phyloP scores from a whole-genome alignment of 352 stramenopile species.

The Globisporangium spiculum region DNA sequence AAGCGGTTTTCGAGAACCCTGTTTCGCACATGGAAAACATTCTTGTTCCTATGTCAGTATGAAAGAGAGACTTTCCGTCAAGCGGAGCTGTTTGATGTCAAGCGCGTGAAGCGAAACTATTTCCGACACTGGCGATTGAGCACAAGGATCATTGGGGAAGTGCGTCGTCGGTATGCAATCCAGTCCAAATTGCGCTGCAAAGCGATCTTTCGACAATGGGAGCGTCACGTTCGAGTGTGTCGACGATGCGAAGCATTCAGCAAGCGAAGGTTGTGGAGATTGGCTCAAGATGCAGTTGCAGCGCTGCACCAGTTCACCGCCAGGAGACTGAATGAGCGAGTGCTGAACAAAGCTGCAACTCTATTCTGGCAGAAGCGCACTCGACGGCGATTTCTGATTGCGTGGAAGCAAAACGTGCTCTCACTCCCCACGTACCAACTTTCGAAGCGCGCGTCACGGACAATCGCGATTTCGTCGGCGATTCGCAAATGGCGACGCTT shows the following conservation, averaged over 20 bases:
- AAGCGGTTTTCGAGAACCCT: background rate
- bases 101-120: background rate
- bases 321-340: slow-evolving; percentile 2
- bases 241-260: background rate
- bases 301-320: background rate
- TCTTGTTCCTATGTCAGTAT: background rate
- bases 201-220: background rate
- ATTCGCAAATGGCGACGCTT: slow-evolving; percentile 15
- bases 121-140: slow-evolving; percentile 5
- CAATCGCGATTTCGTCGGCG: slow-evolving; percentile 6
- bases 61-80: background rate
- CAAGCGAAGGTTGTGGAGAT: background rate
- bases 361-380: slow-evolving; percentile 6
- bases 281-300: background rate
- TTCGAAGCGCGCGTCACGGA: slow-evolving; percentile 1
- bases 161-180: background rate
- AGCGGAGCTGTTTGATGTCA: background rate
- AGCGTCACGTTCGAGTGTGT: background rate
- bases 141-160: background rate
- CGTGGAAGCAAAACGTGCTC: slow-evolving; percentile 1
- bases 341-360: slow-evolving; percentile 1
- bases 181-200: background rate
- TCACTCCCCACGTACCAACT: background rate
- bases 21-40: slow-evolving; percentile 12
- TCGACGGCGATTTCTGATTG: slow-evolving; percentile 1